Evolutionary conservation across 352 stramenopile species (phyloP).

Genomic region (Phytopythium sindhum): DNA sequence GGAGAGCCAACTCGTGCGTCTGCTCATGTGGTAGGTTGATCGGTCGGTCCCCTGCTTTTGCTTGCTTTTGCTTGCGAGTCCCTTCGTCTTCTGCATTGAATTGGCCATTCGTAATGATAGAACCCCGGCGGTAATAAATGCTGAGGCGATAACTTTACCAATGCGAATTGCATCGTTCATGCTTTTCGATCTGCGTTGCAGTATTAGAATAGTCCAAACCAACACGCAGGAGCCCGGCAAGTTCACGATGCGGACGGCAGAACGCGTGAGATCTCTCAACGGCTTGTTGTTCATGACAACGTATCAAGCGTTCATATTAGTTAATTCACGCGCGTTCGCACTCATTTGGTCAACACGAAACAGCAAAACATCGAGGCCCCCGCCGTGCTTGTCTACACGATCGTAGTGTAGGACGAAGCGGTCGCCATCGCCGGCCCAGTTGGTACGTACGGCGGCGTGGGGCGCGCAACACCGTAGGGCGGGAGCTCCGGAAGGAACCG

Average conservation of each 20-base stretch:
- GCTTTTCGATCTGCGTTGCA: no score
- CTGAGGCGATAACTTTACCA: background rate
- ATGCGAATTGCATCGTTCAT: no score
- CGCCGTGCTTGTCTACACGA: background rate
- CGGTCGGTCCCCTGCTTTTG: background rate
- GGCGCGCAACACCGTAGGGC: background rate
- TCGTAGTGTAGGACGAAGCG: background rate
- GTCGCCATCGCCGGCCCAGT: background rate
- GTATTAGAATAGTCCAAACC: no score
- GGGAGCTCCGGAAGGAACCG: background rate
- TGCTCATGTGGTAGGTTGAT: conserved; percentile 19
- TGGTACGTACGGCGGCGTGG: background rate
- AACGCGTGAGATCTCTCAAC: background rate
- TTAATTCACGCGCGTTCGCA: background rate
- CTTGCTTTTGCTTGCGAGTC: background rate
- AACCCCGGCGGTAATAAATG: background rate
- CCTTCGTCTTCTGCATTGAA: background rate
- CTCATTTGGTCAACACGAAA: background rate
- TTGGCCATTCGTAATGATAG: background rate
- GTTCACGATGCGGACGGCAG: no score
- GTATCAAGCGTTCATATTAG: background rate
- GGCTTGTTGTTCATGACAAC: background rate
- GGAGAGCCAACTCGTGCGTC: conserved; percentile 14
- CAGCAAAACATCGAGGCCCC: background rate
- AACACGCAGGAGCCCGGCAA: no score